Evolutionary conservation across 2,329 filamentous ascomycete species (phyloP).

Genomic region (Aspergillus carbonarius): DNA sequence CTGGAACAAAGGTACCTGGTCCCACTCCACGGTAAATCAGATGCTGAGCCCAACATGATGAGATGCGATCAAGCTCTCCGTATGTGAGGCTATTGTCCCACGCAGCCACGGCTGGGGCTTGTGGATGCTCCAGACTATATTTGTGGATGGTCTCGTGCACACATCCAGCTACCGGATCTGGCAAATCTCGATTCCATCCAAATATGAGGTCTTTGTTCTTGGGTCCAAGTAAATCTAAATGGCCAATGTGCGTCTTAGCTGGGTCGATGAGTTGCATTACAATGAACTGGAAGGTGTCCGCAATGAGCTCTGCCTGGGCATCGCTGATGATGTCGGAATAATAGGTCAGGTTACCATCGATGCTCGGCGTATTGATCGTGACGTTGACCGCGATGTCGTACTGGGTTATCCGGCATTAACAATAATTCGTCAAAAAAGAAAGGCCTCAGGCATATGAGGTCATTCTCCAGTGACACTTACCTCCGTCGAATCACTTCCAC

Average conservation of each 20-base stretch:
- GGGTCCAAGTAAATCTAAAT: neutral
- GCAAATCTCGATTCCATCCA: neutral
- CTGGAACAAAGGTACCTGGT: neutral
- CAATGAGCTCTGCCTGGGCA: slow-evolving; percentile 5
- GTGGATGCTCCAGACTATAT: neutral
- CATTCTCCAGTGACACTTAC: slow-evolving; percentile 6
- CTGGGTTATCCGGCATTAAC: neutral
- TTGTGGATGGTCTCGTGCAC: neutral
- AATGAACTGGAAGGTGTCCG: slow-evolving; percentile 3
- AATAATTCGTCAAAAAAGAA: neutral
- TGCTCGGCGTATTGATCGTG: neutral
- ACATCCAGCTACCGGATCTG: neutral
- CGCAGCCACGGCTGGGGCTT: neutral
- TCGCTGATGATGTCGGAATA: neutral
- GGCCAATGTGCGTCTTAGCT: neutral
- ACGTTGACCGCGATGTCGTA: slow-evolving; percentile 11
- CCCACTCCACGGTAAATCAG: neutral
- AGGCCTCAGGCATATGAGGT: neutral
- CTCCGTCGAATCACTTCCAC: slow-evolving; percentile 16
- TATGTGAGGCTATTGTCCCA: slow-evolving; percentile 5
- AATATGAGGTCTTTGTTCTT: neutral
- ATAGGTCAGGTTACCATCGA: slow-evolving; percentile 25
- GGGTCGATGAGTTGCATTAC: slow-evolving; percentile 1
- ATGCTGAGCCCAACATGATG: neutral
- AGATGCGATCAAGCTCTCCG: neutral